Conservation (phyloP, 78 protist species). For the Guillardia theta region DNA sequence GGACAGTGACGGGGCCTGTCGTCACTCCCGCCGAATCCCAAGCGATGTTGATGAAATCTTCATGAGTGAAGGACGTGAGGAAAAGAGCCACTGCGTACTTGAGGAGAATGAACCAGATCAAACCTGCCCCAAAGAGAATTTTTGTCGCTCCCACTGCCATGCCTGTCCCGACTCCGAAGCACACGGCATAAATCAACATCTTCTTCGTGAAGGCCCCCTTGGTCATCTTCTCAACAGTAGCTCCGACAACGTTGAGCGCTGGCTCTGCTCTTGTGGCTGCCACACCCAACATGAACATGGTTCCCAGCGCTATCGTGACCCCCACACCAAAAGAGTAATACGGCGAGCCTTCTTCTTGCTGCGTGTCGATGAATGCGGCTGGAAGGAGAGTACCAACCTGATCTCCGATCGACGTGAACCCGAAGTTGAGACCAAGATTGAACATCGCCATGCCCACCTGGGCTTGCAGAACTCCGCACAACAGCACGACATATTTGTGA, state of each 20-base stretch:
- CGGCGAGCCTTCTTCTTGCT: neutral
- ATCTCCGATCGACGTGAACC: neutral
- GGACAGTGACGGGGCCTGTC: neutral
- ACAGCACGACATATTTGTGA: no score
- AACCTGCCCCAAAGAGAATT: neutral
- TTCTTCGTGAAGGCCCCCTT: neutral
- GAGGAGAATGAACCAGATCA: neutral
- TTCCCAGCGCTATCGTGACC: neutral
- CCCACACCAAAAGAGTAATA: neutral
- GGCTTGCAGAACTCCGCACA: neutral
- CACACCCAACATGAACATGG: neutral
- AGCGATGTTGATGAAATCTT: neutral
- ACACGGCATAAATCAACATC: neutral
- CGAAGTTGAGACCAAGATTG: constrained; percentile 15
- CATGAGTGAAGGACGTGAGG: neutral
- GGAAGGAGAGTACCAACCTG: neutral
- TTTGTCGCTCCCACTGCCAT: neutral
- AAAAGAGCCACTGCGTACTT: neutral
- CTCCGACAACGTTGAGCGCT: neutral
- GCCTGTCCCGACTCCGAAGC: neutral
- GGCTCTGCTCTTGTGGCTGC: neutral
- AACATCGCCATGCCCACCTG: constrained; percentile 17
- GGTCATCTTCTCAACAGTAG: neutral
- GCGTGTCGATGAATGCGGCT: neutral
- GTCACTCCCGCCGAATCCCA: neutral